Evolutionary conservation across 306 rosid species (phyloP), one percentile per base, ranked within the genome.

Genomic region (Sesbania bispinosa): DNA sequence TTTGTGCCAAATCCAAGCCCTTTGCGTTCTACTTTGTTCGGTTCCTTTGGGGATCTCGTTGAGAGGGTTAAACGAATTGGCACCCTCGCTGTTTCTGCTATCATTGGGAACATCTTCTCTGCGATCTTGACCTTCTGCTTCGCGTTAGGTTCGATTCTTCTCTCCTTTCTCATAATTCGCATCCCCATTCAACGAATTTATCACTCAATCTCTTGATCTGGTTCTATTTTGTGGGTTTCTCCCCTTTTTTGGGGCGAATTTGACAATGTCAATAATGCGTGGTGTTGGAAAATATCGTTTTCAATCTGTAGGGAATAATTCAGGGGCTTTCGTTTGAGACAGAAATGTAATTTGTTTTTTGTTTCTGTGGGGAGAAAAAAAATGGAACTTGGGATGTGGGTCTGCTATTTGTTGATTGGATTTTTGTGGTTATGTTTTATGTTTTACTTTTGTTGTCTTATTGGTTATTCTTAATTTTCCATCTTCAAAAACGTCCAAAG

Each of bases 101-200:
- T 95, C 35, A 72, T 95, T 71, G 96, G 96, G 43, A 95, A 89
- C 80, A 79, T 95, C 67, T 88, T 95, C 72, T 91, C 99, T 16
- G 99, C 96, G 86, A 95, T 95, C 90, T 82, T 95, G 83, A 95
- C 99, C 46, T 91, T 95, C 62, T 94, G 89, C 85, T 95, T 95
- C 57, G 99, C 99, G 20, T 79, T 95, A 82, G 99, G 99, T 95
- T 73, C 6, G 85, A 72, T 26, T 59, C 55, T 47, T 23, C 10
- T 41, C 10, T 20, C 10, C 51, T 53, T 52, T 47, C 10, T 4
- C 1, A 18, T 67, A 4, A 30, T 47, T 20, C 48, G 7, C 45
- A 29, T 62, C 41, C 39, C 13, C 29, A 19, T 39, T 43, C 29
- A 6, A 21, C 39, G 1, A 51, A 45, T 33, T 53, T 69, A 13